phyloP scores from a whole-genome alignment of 768 basidiomycete genomes.

The Paxillus rubicundulus region DNA sequence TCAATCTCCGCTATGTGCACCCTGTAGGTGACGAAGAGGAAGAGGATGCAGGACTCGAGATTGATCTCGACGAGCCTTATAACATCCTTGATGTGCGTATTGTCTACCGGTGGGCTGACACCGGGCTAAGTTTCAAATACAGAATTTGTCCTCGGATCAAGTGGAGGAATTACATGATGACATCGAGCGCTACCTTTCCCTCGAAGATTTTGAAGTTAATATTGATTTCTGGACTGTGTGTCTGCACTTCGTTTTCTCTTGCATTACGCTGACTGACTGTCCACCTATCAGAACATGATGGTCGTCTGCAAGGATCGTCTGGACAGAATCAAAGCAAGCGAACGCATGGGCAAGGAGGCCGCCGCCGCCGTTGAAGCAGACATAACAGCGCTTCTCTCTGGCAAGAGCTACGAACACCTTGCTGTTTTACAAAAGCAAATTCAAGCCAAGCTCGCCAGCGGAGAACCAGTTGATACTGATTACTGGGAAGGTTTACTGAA shows the following conservation, averaged over 20 bases:
- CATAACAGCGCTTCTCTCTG: conserved; percentile 74
- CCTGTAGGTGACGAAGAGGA: conserved; percentile 69
- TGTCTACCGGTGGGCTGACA: neutral
- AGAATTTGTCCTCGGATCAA: conserved; percentile 87
- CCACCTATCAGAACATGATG: conserved; percentile 79
- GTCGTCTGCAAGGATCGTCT: conserved; percentile 91
- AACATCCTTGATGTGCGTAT: conserved; percentile 87
- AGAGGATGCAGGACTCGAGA: conserved; percentile 90
- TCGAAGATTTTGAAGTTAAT: conserved; percentile 82
- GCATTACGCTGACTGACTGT: conserved; percentile 3
- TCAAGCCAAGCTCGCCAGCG: conserved; percentile 83
- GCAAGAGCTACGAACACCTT: conserved; percentile 86
- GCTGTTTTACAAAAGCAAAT: conserved; percentile 79
- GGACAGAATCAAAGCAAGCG: conserved; percentile 65
- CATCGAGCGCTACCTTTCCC: conserved; percentile 84
- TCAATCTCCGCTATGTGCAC: conserved; percentile 92
- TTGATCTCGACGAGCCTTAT: conserved; percentile 98
- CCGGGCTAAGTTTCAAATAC: conserved; percentile 11
- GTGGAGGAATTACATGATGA: conserved; percentile 93
- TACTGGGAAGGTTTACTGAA: conserved; percentile 96
- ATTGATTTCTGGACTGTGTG: conserved; percentile 97
- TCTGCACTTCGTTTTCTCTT: conserved; percentile 2
- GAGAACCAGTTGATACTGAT: conserved; percentile 94
- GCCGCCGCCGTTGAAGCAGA: conserved; percentile 83
- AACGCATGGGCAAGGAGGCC: conserved; percentile 63